Conservation (phyloP, 805 yeast genomes). For the Limtongia smithiae region DNA sequence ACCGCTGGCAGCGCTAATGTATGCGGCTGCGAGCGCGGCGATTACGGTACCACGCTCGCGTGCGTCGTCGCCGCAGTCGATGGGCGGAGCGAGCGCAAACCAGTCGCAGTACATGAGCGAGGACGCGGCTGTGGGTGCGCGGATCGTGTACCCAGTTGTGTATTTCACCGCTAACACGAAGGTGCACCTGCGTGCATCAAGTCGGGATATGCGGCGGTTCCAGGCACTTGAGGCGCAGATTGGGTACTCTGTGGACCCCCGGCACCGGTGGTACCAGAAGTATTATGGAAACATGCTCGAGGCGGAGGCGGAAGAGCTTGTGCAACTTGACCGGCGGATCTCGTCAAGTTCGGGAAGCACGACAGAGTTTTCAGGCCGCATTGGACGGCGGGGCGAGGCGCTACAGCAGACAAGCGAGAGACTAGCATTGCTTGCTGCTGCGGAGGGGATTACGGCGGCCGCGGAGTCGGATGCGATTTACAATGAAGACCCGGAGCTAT, state of each 20-base stretch:
- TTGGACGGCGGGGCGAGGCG: conserved; percentile 3
- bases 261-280: conserved; percentile 24
- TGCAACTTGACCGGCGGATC: conserved; percentile 13
- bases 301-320: neutral
- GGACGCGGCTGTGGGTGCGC: neutral
- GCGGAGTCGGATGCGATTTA: conserved; percentile 24
- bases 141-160: conserved; percentile 19
- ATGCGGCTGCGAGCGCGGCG: conserved; percentile 22
- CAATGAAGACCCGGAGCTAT: conserved; percentile 26
- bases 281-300: neutral
- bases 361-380: conserved; percentile 2
- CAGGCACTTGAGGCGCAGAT: conserved; percentile 25
- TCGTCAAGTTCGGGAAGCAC: conserved; percentile 14
- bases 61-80: conserved; percentile 18
- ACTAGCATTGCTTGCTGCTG: conserved; percentile 20
- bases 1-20: conserved; percentile 15
- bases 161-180: conserved; percentile 5
- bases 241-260: conserved; percentile 25
- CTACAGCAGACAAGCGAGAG: conserved; percentile 6
- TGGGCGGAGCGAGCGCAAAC: conserved; percentile 1
- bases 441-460: conserved; percentile 23
- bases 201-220: conserved; percentile 27
- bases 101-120: conserved; percentile 12
- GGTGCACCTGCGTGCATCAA: conserved; percentile 13
- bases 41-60: conserved; percentile 3